A percentile compares a stretch with the other conserved stretches of the same genome.
Evolutionary conservation across 2,329 filamentous ascomycete species (phyloP).

Genomic region (Xylaria sp.): DNA sequence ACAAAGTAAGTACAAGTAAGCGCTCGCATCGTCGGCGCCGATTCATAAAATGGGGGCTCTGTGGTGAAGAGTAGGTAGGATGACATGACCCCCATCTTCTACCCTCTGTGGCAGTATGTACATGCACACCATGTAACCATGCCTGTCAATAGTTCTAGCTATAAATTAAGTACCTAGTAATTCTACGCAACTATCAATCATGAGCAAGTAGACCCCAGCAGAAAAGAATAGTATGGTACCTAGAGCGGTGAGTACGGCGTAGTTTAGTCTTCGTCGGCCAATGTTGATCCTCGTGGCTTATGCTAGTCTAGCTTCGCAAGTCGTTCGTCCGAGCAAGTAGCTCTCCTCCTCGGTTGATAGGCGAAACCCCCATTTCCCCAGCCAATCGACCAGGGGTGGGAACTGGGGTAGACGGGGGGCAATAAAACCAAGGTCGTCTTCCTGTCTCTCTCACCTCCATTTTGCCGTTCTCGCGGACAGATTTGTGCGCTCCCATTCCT

Average conservation of each 20-base stretch:
- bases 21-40: too few relatives aligned
- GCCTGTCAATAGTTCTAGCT: too few relatives aligned
- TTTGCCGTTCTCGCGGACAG: not conserved
- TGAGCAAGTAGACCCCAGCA: too few relatives aligned
- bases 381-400: not conserved
- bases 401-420: constrained; percentile 3
- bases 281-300: not conserved
- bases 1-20: too few relatives aligned
- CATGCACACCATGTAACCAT: too few relatives aligned
- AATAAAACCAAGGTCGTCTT: constrained; percentile 9
- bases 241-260: not conserved
- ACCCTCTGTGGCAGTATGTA: too few relatives aligned
- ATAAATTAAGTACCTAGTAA: too few relatives aligned
- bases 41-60: too few relatives aligned
- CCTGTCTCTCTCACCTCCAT: not conserved
- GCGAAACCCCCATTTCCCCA: not conserved
- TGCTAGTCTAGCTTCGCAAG: not conserved
- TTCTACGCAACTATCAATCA: too few relatives aligned
- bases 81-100: too few relatives aligned
- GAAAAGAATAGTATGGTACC: too few relatives aligned
- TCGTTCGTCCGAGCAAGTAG: not conserved
- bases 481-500: not conserved
- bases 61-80: too few relatives aligned
- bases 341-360: not conserved
- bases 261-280: not conserved